Evolutionary conservation across 2,329 filamentous ascomycete species (phyloP), one percentile per base, ranked within the genome.

Genomic region (Blastomyces parvus): DNA sequence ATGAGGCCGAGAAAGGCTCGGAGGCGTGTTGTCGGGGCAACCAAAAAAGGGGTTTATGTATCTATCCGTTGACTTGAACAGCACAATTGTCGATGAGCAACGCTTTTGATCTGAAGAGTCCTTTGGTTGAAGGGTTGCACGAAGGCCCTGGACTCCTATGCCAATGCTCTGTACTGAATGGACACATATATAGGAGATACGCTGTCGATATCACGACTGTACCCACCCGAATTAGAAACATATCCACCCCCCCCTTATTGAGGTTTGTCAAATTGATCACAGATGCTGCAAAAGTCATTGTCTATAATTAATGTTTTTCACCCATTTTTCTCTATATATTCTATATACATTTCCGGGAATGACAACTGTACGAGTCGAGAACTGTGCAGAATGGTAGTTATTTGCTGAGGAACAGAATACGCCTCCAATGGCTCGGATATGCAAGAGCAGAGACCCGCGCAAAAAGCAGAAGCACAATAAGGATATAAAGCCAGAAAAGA

Each of bases 21-120:
- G 3, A 30, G 11, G 33, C 8, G 59, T 22, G 59, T 61, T 61
- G 59, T 61, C 46, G 19, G 27, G 59, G 59, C 59, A 61, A 61
- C 59, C 2, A 17, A 19, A 19, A 36, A 8, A 27, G 52, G 52
- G 14, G 17, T 19, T 27, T 22, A n/a, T n/a, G 40, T 6, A 13
- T 19, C 40, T 4, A 19, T 6, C 40, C 5, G 42, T 50, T 22
- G 22, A 27, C 9, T 50, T 13, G 46, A 48, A n/a, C 22, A 48
- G n/a, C n/a, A 25, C 9, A 22, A 48, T 48, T 25, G 11, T 27
- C n/a, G 9, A 25, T 50, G 46, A 50, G 22, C 5, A 25, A 50
- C 3, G 7, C 9, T 25, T 2, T 4, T 14, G 46, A 3, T 48
- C n/a, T 48, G 7, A 22, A 22, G n/a, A 9, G 0, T 50, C 25